Base-by-base conservation (phyloP, 768 basidiomycete genomes). In the Suillus occidentalis region DNA sequence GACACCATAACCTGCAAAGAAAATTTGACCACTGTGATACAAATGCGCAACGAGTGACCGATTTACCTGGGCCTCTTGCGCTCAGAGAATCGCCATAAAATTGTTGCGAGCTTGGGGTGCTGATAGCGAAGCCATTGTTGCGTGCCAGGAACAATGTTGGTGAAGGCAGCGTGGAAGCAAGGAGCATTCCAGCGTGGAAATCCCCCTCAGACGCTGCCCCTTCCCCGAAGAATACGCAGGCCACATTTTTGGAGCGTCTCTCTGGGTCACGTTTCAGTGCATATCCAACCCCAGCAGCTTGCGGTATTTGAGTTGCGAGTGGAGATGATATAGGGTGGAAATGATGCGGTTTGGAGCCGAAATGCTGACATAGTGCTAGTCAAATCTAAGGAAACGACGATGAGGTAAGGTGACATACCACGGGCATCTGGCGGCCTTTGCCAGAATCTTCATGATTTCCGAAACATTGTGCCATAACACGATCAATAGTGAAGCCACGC, bases 261-360 rank as follows among this genome's bases (percentile, higher is more conserved):
- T 76, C 78, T 0, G 89, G 89, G 52, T 91, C 89, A 5, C 95
- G 88, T 70, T 89, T 89, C 63, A 98, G 82, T 1, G 96, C 94
- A 72, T 92, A 97, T 0, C 86, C 95, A 7, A 97, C 94, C 18
- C 95, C 96, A 0, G 95, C 95, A 28, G 94, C 96, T 76, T 96
- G 94, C 8, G 94, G 95, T 69, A 97, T 93, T 77, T 98, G 95
- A 1, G 96, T 98, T 12, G 91, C 94, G 34, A 98, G 83, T 1
- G 95, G 92, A 7, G 93, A 95, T 4, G 96, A 97, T 66, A 97
- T 97, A 22, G 92, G 94, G 77, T 95, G 92, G 74, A 96, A 97
- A 74, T 97, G 95, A 65, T 91, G 86, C 64, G 87, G 79, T 1
- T 85, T 83, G 6, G 94, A 94, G 16, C 94, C 92, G 75, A 95